Evolutionary conservation across 306 rosid species (phyloP).

Genomic region (Cicer chorassanicum): DNA sequence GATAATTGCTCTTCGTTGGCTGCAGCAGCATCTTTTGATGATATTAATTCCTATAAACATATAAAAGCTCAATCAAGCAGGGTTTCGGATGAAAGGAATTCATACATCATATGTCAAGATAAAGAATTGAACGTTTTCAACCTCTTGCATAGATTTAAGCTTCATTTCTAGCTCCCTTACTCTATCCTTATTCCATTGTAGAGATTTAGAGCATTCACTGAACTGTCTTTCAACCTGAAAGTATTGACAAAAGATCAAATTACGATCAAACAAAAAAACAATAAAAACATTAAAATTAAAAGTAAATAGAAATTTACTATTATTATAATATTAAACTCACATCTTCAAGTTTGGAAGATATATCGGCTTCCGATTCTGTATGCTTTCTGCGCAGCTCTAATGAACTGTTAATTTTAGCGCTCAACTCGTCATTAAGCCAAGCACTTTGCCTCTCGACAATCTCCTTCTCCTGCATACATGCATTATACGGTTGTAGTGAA

Average conservation of each 20-base stretch:
- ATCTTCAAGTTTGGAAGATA: constrained; percentile 71
- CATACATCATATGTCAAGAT: constrained; percentile 21
- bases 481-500: neutral
- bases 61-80: constrained; percentile 30
- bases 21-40: constrained; percentile 72
- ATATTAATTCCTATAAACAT: constrained; percentile 63
- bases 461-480: constrained; percentile 81
- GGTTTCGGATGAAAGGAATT: constrained; percentile 8
- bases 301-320: neutral
- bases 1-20: constrained; percentile 72
- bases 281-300: neutral
- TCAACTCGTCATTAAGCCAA: constrained; percentile 87
- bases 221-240: constrained; percentile 74
- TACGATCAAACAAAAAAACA: neutral
- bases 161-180: constrained; percentile 71
- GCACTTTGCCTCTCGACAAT: constrained; percentile 81
- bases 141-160: constrained; percentile 78
- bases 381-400: constrained; percentile 66
- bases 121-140: constrained; percentile 41
- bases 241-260: constrained; percentile 28
- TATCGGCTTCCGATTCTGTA: constrained; percentile 75
- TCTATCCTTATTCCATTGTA: constrained; percentile 86
- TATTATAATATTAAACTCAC: constrained; percentile 49
- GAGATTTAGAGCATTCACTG: constrained; percentile 73
- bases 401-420: constrained; percentile 67